These are phyloP conservation scores for Coriolopsis trogii DNA, from an alignment of 1,284 basidiomycete genomes.

Conservation along the genomic window DNA sequence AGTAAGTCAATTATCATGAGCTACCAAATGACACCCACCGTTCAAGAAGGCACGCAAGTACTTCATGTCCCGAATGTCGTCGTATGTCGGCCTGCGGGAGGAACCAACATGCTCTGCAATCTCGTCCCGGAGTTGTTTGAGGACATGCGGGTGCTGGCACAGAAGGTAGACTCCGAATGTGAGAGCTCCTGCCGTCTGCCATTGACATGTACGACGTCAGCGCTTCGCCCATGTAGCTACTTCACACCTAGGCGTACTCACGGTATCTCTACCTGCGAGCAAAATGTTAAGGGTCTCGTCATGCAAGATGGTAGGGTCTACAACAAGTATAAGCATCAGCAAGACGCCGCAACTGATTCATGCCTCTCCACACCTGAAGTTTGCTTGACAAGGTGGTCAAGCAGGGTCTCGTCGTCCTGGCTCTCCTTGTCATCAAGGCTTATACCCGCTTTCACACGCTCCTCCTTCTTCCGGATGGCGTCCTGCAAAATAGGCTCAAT, in stretches of 20 bases:
- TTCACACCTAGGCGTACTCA: too few relatives aligned
- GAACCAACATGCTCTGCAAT: constrained; percentile 24
- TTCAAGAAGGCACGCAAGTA: constrained; percentile 39
- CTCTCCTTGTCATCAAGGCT: constrained; percentile 43
- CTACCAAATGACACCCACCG: constrained; percentile 14
- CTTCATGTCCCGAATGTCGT: constrained; percentile 33
- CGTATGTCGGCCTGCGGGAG: constrained; percentile 28
- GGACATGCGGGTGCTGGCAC: constrained; percentile 33
- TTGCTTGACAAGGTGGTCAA: constrained; percentile 65
- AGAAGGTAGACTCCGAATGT: constrained; percentile 36
- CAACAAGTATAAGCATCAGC: neutral
- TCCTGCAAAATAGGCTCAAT: constrained; percentile 61
- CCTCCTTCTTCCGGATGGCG: constrained; percentile 42
- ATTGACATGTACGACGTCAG: neutral
- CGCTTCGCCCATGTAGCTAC: too few relatives aligned
- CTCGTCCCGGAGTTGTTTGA: constrained; percentile 31
- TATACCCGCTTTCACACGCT: constrained; percentile 22
- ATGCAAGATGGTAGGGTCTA: constrained; percentile 61
- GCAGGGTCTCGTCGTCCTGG: constrained; percentile 55
- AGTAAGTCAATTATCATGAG: neutral
- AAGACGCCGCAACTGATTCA: neutral
- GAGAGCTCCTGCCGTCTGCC: constrained; percentile 35
- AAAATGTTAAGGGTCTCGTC: constrained; percentile 77
- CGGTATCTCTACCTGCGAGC: constrained; percentile 72
- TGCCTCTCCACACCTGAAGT: constrained; percentile 52